Evolutionary conservation across 2,329 filamentous ascomycete genomes (phyloP).

Genomic region (Mycogone perniciosa): DNA sequence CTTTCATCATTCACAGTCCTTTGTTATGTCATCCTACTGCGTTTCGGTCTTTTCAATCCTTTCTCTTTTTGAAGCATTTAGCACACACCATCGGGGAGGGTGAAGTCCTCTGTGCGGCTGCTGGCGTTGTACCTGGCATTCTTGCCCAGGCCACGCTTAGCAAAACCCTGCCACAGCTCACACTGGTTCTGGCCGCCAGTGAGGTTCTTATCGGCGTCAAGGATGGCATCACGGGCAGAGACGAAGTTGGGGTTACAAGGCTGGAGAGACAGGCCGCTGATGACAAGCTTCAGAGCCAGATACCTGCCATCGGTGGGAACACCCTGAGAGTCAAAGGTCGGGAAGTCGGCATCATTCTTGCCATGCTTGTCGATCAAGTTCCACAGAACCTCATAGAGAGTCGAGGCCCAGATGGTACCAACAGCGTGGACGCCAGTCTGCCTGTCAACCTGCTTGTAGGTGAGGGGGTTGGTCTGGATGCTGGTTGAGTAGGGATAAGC

Average conservation of each 20-base stretch:
- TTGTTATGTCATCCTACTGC: background rate
- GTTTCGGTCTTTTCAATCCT: background rate
- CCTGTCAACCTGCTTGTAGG: conserved; percentile 39
- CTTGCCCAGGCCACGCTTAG: conserved; percentile 48
- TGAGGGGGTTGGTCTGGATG: conserved; percentile 42
- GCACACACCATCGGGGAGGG: conserved; percentile 20
- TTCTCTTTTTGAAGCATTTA: conserved; percentile 7
- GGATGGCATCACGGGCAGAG: conserved; percentile 46
- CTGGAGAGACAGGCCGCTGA: conserved; percentile 48
- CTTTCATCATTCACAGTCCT: background rate
- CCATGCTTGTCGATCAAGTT: conserved; percentile 51
- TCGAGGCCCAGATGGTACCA: conserved; percentile 46
- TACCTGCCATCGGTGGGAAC: conserved; percentile 48
- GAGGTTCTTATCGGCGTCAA: conserved; percentile 47
- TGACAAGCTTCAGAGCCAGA: conserved; percentile 45
- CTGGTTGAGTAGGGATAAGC: conserved; percentile 46
- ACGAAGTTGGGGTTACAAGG: conserved; percentile 51
- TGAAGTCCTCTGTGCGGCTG: conserved; percentile 28
- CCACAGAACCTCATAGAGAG: conserved; percentile 52
- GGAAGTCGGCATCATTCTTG: conserved; percentile 37
- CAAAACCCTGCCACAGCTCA: conserved; percentile 48
- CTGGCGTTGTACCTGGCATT: conserved; percentile 26
- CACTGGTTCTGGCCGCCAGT: conserved; percentile 46
- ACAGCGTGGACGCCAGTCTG: conserved; percentile 37
- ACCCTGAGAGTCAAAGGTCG: conserved; percentile 35